Conservation (phyloP, 2,329 filamentous ascomycete species). For the Beauveria varroae region DNA sequence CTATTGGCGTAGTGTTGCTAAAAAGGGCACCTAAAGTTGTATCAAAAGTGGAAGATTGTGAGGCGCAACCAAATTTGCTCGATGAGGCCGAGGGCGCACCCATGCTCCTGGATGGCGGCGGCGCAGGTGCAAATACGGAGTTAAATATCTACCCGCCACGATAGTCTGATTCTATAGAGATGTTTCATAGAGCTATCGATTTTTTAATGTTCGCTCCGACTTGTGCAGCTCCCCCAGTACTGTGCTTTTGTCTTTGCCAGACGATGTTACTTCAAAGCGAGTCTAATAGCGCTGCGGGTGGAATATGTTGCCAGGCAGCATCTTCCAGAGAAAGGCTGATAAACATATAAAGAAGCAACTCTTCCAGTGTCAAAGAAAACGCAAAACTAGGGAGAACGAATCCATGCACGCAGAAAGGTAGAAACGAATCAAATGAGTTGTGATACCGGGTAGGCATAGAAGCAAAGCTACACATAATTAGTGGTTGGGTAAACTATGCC, state of each 20-base stretch:
- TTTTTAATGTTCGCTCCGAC: no score
- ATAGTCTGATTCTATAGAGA: neutral
- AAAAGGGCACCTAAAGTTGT: constrained; percentile 28
- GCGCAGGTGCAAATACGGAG: constrained; percentile 20
- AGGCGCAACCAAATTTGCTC: constrained; percentile 23
- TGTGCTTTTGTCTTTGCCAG: no score
- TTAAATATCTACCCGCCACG: constrained; percentile 10
- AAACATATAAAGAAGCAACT: no score
- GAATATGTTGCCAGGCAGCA: no score
- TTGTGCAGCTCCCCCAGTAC: neutral
- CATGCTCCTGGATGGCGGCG: constrained; percentile 28
- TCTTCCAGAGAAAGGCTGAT: no score
- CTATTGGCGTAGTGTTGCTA: constrained; percentile 41
- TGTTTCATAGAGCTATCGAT: neutral
- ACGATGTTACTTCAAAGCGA: no score
- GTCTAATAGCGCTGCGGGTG: no score
- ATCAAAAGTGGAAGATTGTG: constrained; percentile 24
- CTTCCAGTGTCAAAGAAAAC: no score
- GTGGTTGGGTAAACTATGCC: neutral
- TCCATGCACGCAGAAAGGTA: no score
- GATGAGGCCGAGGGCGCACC: constrained; percentile 30
- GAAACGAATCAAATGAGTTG: neutral
- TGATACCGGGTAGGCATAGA: neutral
- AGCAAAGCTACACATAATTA: no score
- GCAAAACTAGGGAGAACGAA: no score